Evolutionary conservation across 305 asterid species (phyloP).

Genomic region (Plantago coronopus): DNA sequence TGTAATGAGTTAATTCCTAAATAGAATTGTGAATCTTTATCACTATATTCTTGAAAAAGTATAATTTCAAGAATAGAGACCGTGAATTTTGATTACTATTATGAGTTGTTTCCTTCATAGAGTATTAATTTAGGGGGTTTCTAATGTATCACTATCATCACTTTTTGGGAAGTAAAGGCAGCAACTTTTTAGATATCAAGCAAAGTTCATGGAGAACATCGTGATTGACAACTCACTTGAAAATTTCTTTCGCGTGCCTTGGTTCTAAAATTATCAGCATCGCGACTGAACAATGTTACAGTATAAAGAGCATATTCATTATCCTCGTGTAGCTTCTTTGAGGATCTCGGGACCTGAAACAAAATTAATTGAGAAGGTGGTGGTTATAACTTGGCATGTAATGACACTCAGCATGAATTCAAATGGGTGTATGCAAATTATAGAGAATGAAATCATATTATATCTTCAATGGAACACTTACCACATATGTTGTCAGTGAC

Average conservation of each 20-base stretch:
- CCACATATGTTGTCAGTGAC: slow-evolving; percentile 82
- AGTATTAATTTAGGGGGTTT: too few relatives aligned
- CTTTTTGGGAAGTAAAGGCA: slow-evolving; percentile 4
- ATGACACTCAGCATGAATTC: not conserved
- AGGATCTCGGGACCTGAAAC: slow-evolving; percentile 92
- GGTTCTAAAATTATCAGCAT: slow-evolving; percentile 89
- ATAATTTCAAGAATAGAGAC: too few relatives aligned
- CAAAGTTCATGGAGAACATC: not conserved
- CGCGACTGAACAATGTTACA: slow-evolving; percentile 82
- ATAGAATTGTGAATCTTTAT: too few relatives aligned
- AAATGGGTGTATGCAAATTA: too few relatives aligned
- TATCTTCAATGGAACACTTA: slow-evolving; percentile 28
- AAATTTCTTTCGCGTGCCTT: slow-evolving; percentile 88
- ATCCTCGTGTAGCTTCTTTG: slow-evolving; percentile 91
- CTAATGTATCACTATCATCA: not conserved
- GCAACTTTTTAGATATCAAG: not conserved
- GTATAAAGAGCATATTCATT: slow-evolving; percentile 87
- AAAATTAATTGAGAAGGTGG: slow-evolving; percentile 31
- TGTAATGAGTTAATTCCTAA: too few relatives aligned
- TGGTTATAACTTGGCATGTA: slow-evolving; percentile 17
- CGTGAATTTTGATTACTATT: too few relatives aligned
- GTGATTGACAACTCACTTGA: slow-evolving; percentile 55
- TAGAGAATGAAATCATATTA: not conserved
- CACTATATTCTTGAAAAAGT: too few relatives aligned
- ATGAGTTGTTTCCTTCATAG: too few relatives aligned